Conservation (phyloP, 2,329 filamentous ascomycete species). For the Phoma sp. region DNA sequence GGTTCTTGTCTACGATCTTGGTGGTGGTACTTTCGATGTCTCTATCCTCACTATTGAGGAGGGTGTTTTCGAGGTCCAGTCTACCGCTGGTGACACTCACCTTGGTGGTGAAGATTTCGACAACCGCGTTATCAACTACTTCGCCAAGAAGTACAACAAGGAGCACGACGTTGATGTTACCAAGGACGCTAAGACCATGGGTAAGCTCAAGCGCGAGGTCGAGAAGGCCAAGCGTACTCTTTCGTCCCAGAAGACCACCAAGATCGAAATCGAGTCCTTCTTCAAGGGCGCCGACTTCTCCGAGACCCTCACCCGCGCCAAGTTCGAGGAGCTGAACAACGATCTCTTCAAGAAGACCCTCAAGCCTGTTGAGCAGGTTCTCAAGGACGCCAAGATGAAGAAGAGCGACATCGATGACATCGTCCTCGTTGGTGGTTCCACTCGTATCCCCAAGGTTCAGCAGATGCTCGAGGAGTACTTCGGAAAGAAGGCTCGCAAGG, state of each 20-base stretch:
- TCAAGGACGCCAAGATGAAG: conserved; percentile 98
- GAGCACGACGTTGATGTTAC: conserved; percentile 91
- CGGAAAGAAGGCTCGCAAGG: conserved; percentile 98
- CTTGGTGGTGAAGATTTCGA: conserved; percentile 99
- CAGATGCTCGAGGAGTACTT: conserved; percentile 96
- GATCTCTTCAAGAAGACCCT: conserved; percentile 99
- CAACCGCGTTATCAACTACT: conserved; percentile 95
- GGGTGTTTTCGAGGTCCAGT: conserved; percentile 92
- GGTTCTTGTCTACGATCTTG: conserved; percentile 53
- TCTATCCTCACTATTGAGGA: conserved; percentile 85
- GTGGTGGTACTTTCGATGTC: conserved; percentile 54
- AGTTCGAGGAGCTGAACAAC: conserved; percentile 99
- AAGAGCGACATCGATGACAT: conserved; percentile 96
- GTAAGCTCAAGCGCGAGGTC: conserved; percentile 98
- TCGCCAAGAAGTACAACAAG: conserved; percentile 99
- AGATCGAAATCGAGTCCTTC: conserved; percentile 97
- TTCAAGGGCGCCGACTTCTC: conserved; percentile 97
- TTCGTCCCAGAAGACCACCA: conserved; percentile 87
- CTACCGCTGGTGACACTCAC: conserved; percentile 96
- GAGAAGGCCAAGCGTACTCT: conserved; percentile 99
- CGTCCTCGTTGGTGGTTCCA: conserved; percentile 96
- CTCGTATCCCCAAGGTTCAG: conserved; percentile 98
- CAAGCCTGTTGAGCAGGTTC: conserved; percentile 97
- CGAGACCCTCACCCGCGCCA: conserved; percentile 96
- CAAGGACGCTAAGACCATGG: conserved; percentile 97